A percentile compares a stretch with the other conserved stretches of the same genome.
phyloP scores from a whole-genome alignment of 192 early-diverging fungal genomes.

The Rhizoclosmatium sp. region DNA sequence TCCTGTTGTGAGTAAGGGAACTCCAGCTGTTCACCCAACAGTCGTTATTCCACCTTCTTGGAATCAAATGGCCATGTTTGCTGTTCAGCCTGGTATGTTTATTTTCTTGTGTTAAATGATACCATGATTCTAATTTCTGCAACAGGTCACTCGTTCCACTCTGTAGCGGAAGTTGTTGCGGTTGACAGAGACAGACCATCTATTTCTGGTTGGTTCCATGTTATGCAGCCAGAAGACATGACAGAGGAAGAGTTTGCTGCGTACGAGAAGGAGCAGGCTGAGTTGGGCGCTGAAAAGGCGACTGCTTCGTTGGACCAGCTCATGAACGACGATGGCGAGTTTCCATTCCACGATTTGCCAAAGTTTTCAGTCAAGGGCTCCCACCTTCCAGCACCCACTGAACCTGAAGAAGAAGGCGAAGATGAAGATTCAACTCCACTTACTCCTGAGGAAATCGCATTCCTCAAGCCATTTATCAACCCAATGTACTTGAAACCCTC shows the following conservation, averaged over 20 bases:
- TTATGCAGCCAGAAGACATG: conserved; percentile 70
- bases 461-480: conserved; percentile 65
- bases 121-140: not conserved
- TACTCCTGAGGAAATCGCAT: conserved; percentile 55
- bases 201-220: conserved; percentile 60
- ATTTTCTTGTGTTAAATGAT: not conserved
- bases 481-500: conserved; percentile 66
- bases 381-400: conserved; percentile 23
- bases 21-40: conserved; percentile 69
- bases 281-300: conserved; percentile 14
- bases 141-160: conserved; percentile 76
- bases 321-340: conserved; percentile 17
- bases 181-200: conserved; percentile 62
- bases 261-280: conserved; percentile 65
- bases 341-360: conserved; percentile 27
- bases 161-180: conserved; percentile 76
- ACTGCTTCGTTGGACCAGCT: conserved; percentile 41
- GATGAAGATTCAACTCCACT: conserved; percentile 35
- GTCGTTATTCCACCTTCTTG: conserved; percentile 65
- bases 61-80: conserved; percentile 84
- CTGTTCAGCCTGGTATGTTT: conserved; percentile 66
- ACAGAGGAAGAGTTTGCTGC: conserved; percentile 57
- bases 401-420: conserved; percentile 33
- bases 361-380: conserved; percentile 28
- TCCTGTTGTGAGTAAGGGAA: conserved; percentile 65